Conservation (phyloP, 108 stramenopile genomes). For the Pseudonitzschia multiseries region DNA sequence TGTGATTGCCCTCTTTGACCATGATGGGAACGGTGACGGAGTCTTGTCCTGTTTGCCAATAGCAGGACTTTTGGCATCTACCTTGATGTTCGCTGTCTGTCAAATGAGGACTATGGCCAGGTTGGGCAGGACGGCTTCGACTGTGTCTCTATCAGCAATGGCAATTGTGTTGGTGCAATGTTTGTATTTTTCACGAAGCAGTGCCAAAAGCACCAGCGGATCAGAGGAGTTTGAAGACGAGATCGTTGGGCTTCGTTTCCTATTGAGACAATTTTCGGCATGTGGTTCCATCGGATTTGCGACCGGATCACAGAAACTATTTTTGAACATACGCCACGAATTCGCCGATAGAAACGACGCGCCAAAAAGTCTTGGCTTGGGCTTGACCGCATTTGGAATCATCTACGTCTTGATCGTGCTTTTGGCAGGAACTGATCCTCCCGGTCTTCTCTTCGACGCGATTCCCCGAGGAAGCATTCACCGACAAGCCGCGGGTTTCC, state of each 20-base stretch:
- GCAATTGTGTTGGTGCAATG: conserved; percentile 63
- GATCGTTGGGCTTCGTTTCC: neutral
- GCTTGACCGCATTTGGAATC: conserved; percentile 45
- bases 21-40: conserved; percentile 29
- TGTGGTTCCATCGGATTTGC: conserved; percentile 75
- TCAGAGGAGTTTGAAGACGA: conserved; percentile 5
- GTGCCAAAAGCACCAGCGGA: conserved; percentile 3
- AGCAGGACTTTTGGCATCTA: conserved; percentile 61
- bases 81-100: conserved; percentile 60
- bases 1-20: conserved; percentile 54
- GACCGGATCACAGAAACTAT: conserved; percentile 66
- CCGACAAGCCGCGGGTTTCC: conserved; percentile 56
- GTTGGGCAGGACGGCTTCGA: conserved; percentile 51
- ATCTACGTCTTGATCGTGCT: conserved; percentile 54
- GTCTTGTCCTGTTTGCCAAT: conserved; percentile 54
- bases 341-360: conserved; percentile 56
- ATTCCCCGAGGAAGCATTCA: conserved; percentile 36
- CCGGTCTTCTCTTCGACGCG: conserved; percentile 72
- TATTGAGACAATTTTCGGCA: conserved; percentile 49
- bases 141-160: conserved; percentile 49
- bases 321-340: conserved; percentile 75
- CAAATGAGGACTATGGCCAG: conserved; percentile 69
- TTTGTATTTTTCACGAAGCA: conserved; percentile 23
- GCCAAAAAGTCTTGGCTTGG: conserved; percentile 47
- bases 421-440: conserved; percentile 64